Evolutionary conservation across 371 early-diverging fungal species (phyloP), one percentile per base, ranked within the genome.

Genomic region (Rhizopus delemar): DNA sequence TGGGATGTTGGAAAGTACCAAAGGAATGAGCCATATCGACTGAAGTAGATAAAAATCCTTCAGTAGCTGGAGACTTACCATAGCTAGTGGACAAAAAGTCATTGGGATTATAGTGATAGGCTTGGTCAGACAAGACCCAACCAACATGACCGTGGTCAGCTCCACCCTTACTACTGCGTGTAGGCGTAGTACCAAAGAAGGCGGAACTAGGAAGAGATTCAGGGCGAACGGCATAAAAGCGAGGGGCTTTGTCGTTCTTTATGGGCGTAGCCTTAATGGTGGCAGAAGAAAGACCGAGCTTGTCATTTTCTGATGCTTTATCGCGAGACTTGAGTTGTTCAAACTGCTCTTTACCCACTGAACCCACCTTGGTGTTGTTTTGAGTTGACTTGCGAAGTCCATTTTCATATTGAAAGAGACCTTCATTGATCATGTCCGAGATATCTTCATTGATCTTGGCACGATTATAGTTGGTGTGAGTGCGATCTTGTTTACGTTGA

Each of bases 361-460:
- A 86, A 45, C 83, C 86, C 16, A 92, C 83, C 75, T 90, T 91
- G 63, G 73, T 66, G 66, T 70, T 77, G 8, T 71, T 72, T 46
- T 51, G 54, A 9, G 56, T 60, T 39, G 41, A 28, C 28, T 41
- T 51, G 41, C 82, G 85, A 49, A 93, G 75, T 46, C 91, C 91
- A 38, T 77, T 69, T 63, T 97, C 95, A 62, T 96, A 97, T 62
- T 91, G 85, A 70, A 90, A 90, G 34, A 97, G 80, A 4, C 96
- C 97, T 69, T 97, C 96, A 69, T 91, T 97, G 76, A 97, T 97
- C 76, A 94, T 93, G 33, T 95, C 93, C 35, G 86, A 82, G 54
- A 95, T 83, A 35, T 97, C 97, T 51, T 90, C 91, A 59, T 91
- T 89, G 80, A 88, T 86, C 35, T 88, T 82, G 67, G 89, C 85